Percentiles rank a stretch among this genome's conserved stretches.
Evolutionary conservation across 192 early-diverging fungal species (phyloP).

Genomic region (Allomyces macrogynus): DNA sequence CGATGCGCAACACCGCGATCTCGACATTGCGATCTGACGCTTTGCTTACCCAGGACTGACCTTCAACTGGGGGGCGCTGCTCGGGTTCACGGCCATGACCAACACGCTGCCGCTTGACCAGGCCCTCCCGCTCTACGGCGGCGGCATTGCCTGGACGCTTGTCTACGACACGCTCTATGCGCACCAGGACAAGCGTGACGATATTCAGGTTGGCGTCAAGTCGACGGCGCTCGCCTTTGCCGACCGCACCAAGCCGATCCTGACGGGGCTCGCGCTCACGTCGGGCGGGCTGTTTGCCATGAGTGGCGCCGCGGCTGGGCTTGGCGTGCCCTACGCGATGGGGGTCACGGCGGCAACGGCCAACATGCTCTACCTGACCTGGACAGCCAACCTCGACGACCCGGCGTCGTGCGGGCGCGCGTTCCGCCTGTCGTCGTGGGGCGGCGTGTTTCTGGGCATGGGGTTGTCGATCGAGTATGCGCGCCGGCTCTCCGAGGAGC

Average conservation of each 20-base stretch:
- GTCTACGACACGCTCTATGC: conserved; percentile 96
- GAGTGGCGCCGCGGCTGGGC: conserved; percentile 61
- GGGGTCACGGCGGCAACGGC: conserved; percentile 48
- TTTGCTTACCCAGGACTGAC: conserved; percentile 32
- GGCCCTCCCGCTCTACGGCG: conserved; percentile 51
- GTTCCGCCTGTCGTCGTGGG: conserved; percentile 60
- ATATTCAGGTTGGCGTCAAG: conserved; percentile 64
- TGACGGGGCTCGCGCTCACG: conserved; percentile 48
- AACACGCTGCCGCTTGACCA: conserved; percentile 36
- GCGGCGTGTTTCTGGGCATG: conserved; percentile 52
- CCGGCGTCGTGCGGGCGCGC: conserved; percentile 45
- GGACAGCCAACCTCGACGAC: conserved; percentile 42
- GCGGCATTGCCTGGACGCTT: conserved; percentile 79
- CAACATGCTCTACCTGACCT: conserved; percentile 68
- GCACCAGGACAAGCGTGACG: conserved; percentile 91
- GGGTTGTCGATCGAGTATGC: conserved; percentile 47
- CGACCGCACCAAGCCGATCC: conserved; percentile 37
- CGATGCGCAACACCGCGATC: background rate
- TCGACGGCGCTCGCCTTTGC: conserved; percentile 80
- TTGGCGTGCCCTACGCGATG: conserved; percentile 44
- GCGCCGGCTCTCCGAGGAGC: background rate
- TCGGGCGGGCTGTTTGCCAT: conserved; percentile 45
- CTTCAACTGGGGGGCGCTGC: conserved; percentile 83
- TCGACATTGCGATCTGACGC: too few relatives aligned
- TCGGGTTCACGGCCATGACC: conserved; percentile 65